Evolutionary conservation across 257 asterid genomes (phyloP).

Genomic region (Plantago major): DNA sequence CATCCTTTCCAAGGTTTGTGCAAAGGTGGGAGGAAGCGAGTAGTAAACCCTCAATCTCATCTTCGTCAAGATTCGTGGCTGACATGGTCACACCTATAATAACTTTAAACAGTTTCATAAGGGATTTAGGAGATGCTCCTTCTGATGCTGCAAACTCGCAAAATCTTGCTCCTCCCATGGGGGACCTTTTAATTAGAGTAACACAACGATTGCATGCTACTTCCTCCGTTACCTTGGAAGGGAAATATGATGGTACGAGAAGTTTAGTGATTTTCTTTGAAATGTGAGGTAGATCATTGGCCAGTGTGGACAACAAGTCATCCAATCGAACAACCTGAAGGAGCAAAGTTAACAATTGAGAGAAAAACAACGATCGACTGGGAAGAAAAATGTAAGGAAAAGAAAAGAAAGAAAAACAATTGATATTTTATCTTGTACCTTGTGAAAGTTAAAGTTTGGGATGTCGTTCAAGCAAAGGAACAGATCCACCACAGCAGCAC

Average conservation of each 20-base stretch:
- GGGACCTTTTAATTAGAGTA: slow-evolving; percentile 76
- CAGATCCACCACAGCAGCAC: slow-evolving; percentile 75
- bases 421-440: slow-evolving; percentile 41
- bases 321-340: slow-evolving; percentile 74
- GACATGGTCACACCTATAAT: slow-evolving; percentile 50
- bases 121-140: slow-evolving; percentile 66
- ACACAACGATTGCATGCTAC: slow-evolving; percentile 90
- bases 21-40: slow-evolving; percentile 72
- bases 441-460: slow-evolving; percentile 74
- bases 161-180: slow-evolving; percentile 84
- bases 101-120: slow-evolving; percentile 54
- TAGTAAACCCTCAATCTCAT: slow-evolving; percentile 64
- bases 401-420: not conserved
- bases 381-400: not conserved
- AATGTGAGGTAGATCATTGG: slow-evolving; percentile 69
- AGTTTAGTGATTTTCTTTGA: slow-evolving; percentile 84
- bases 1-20: slow-evolving; percentile 46
- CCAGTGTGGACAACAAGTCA: slow-evolving; percentile 58
- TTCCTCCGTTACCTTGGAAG: slow-evolving; percentile 57
- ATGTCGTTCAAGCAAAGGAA: slow-evolving; percentile 68
- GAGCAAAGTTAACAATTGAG: slow-evolving; percentile 16
- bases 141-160: slow-evolving; percentile 78
- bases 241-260: slow-evolving; percentile 90
- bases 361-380: not conserved
- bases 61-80: slow-evolving; percentile 39